Conservation (phyloP, 1,284 basidiomycete species). For the Marasmius fiardii region DNA sequence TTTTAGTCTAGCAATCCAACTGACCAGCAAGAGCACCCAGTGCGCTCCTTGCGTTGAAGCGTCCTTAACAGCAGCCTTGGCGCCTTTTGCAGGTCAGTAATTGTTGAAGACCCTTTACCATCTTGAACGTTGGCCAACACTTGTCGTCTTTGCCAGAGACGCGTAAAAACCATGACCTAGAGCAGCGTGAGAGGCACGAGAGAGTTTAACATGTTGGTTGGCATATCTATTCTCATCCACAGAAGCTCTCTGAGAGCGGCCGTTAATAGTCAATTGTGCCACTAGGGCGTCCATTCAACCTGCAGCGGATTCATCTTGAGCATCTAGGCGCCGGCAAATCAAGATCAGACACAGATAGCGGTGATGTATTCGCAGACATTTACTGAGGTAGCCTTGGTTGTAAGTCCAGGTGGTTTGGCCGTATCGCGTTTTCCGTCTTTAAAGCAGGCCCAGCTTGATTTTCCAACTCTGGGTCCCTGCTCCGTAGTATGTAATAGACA, state of each 20-base stretch:
- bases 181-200: no score
- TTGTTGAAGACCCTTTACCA: slow-evolving; percentile 9
- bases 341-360: no score
- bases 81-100: slow-evolving; percentile 12
- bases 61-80: slow-evolving; percentile 7
- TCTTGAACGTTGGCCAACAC: slow-evolving; percentile 13
- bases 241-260: slow-evolving; percentile 16
- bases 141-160: slow-evolving; percentile 17
- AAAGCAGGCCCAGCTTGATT: no score
- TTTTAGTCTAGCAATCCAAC: slow-evolving; percentile 17
- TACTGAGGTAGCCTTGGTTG: slow-evolving; percentile 17
- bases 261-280: slow-evolving; percentile 13
- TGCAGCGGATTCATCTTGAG: slow-evolving; percentile 15
- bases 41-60: slow-evolving; percentile 18
- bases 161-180: slow-evolving; percentile 19
- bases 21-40: slow-evolving; percentile 17
- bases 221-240: slow-evolving; percentile 15
- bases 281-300: slow-evolving; percentile 17
- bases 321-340: slow-evolving; percentile 4
- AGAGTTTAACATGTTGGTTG: slow-evolving; percentile 11
- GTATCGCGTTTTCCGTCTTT: slow-evolving; percentile 16
- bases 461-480: no score
- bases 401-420: slow-evolving; percentile 15
- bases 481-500: no score
- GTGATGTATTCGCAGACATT: slow-evolving; percentile 9